Evolutionary conservation across 2,329 filamentous ascomycete species (phyloP), one percentile per base, ranked within the genome.

Genomic region (Sclerotinia borealis): DNA sequence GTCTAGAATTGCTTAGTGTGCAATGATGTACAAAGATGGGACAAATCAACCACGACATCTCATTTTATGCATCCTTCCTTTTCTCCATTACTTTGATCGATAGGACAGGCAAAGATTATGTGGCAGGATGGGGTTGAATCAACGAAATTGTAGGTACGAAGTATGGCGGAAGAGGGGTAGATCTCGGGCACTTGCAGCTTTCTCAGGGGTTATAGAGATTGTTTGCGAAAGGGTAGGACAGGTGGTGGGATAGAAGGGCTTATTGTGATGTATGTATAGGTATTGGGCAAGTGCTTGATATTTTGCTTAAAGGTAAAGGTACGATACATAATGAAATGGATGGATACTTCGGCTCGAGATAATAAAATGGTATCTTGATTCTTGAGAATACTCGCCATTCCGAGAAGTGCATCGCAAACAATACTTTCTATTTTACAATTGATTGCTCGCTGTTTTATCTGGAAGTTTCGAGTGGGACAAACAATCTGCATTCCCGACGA

Each of bases 161-260:
- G 25, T 22, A 31, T 41, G 19, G n/a, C 22, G 34, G 39, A 47
- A 45, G 54, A 58, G 54, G 54, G 54, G 39, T 58, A 58, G 29
- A 58, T 58, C 54, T 58, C 54, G 54, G 54, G 27, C 36, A 58
- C 54, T n/a, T 43, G 54, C 39, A 58, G 39, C 39, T 45, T 13
- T 13, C 34, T 34, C 25, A 13, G 54, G 51, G 54, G 39, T 25
- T 34, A 56, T 56, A 39, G 37, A 56, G 52, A 43, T 56, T 56
- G 52, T 45, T 56, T 56, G 52, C 52, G 27, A 45, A 19, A 56
- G 52, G 22, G 39, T 56, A 39, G 52, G 52, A 56, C 37, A 45
- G n/a, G 27, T 43, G 52, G 19, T 56, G 37, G 39, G 37, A 55
- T 34, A n/a, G 52, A 45, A 31, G 27, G 25, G 17, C 13, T 31